These are phyloP conservation scores for Emericellopsis cladophorae DNA, from an alignment of 2,329 filamentous ascomycete species.

Conservation along the genomic window DNA sequence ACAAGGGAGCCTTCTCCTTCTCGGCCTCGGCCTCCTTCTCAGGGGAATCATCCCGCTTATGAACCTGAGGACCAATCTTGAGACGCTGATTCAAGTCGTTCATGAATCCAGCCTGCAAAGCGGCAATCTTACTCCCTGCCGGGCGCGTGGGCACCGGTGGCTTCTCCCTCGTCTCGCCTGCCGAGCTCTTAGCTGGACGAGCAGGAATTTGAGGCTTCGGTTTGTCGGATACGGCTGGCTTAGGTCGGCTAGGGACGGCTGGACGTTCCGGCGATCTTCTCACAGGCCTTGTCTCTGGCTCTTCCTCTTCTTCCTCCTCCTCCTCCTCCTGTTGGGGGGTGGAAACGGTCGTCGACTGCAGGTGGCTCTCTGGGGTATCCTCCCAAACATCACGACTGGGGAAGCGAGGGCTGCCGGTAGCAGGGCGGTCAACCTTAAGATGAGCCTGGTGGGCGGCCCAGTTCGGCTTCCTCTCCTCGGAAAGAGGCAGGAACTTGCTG, in stretches of 20 bases:
- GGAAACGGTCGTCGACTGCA: constrained; percentile 56
- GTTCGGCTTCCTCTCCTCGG: constrained; percentile 16
- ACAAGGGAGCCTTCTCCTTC: constrained; percentile 58
- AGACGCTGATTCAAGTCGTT: constrained; percentile 85
- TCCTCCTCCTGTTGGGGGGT: constrained; percentile 13
- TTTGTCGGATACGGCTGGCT: constrained; percentile 36
- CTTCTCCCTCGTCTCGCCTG: constrained; percentile 53
- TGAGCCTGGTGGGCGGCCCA: constrained; percentile 36
- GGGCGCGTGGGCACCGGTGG: constrained; percentile 67
- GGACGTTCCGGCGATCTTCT: constrained; percentile 31
- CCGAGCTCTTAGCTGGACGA: constrained; percentile 41
- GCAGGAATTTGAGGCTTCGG: constrained; percentile 49
- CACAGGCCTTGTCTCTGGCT: constrained; percentile 14
- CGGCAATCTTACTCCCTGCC: constrained; percentile 75
- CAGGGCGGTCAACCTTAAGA: constrained; percentile 41
- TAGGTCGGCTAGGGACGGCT: constrained; percentile 38
- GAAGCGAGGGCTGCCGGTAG: constrained; percentile 53
- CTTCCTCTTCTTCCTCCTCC: constrained; percentile 6
- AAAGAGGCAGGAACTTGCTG: constrained; percentile 28
- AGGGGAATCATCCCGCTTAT: constrained; percentile 59
- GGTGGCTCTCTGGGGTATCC: constrained; percentile 73
- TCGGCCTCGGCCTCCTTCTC: constrained; percentile 41
- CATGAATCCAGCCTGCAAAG: constrained; percentile 83
- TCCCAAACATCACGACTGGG: constrained; percentile 93
- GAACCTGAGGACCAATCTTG: constrained; percentile 69